Evolutionary conservation across 2,329 filamentous ascomycete genomes (phyloP), one percentile per base, ranked within the genome.

Genomic region (Cucurbitaria berberidis): DNA sequence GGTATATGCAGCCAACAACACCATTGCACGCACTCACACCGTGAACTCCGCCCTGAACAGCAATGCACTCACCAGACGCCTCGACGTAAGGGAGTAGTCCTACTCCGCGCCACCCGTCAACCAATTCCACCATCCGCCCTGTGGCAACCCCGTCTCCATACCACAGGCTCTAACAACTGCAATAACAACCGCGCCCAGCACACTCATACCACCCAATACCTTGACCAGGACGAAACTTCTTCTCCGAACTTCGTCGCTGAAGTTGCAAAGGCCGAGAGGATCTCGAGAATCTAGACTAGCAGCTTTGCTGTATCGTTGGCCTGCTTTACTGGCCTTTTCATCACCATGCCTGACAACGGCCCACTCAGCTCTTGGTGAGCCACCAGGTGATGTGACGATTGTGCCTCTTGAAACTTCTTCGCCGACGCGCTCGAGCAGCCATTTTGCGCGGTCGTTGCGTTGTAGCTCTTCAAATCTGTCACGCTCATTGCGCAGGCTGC

Each of bases 231-330:
- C 74, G 78, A 87, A 87, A 0, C 89, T 84, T 40, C 82, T 83
- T 39, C 82, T 81, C 62, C 83, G 86, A 34, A 96, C 67, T 30
- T 86, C 83, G 18, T 89, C 85, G 2, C 85, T 84, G 59, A 92
- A 82, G 56, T 87, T 82, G 45, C 96, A 80, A 30, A 96, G 73
- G 0, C 92, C 92, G 0, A 96, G 80, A 0, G 93, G 93, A 72
- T 97, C 93, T 53, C 89, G 83, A 29, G 86, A 81, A 62, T 81
- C 80, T 42, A 82, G 61, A 18, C 75, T 66, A 43, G 51, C 50
- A n/a, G 53, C 53, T 39, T 51, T 66, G 9, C 43, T 56, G 43
- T 72, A 70, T 32, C 65, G 48, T 21, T 66, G 55, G 3, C 58
- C 45, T 45, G 45, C 62, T 51, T 53, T 66, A 72, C 51, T 45